Evolutionary conservation across 169 alveolate genomes (phyloP), one percentile per base, ranked within the genome.

Genomic region (Plasmodium inui): DNA sequence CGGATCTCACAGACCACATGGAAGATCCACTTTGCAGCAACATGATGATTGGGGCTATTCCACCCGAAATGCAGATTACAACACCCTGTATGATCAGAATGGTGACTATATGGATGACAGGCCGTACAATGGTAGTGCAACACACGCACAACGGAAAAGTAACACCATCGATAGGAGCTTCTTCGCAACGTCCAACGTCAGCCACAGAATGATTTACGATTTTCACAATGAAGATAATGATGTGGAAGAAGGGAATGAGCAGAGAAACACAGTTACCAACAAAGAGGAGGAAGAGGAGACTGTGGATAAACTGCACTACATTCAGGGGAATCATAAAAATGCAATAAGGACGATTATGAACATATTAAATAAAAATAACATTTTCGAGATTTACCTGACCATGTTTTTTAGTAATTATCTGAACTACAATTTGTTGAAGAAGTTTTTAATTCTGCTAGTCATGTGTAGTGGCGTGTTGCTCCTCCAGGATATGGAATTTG

Each of bases 381-480:
- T 89, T 89, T 67, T 89, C 44, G 91, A 89, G 82, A 89, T 70
- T 9, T 89, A 89, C 82, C 30, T 80, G 30, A 79, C 94, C 17
- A 37, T 89, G 55, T 89, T 89, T 80, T 89, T 80, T 80, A 89
- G 83, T 61, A 61, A 78, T 70, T 50, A 79, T 46, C 61, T 61
- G 32, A 89, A 79, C 82, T 39, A 89, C 72, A 41, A 57, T n/a
- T 34, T 70, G 37, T 80, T 89, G 73, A 89, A 89, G 53, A 81
- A 81, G n/a, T 89, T 89, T 80, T 28, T 89, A 79, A 89, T 89
- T 44, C 71, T 89, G 57, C 94, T 89, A 28, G 82, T 89, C 50
- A 39, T 53, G 7, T 89, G 91, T 28, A 89, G 84, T 41, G 82
- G 73, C 30, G 82, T 57, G 3, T 4, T 86, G 34, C 5, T 1